phyloP scores from a whole-genome alignment of 2,329 filamentous ascomycete genomes.

The Calonectria ilicicola region DNA sequence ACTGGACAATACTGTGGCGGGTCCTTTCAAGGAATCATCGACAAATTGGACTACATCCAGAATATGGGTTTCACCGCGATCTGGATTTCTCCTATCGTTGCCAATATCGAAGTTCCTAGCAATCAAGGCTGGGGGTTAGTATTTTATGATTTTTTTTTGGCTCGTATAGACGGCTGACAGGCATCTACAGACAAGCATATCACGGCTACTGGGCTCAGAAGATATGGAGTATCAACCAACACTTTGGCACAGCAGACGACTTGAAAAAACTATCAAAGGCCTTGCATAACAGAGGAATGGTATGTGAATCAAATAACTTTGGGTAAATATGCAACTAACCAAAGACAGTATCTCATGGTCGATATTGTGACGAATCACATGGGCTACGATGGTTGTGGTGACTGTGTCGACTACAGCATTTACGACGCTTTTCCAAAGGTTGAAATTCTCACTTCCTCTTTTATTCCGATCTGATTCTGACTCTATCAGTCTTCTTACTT shows the following conservation, averaged over 20 bases:
- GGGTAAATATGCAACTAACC: not conserved
- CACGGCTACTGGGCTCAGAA: constrained; percentile 32
- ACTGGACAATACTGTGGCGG: constrained; percentile 26
- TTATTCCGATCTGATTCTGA: not conserved
- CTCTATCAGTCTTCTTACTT: constrained; percentile 24
- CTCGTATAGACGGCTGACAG: not conserved
- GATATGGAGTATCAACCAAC: constrained; percentile 25
- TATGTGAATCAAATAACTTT: not conserved
- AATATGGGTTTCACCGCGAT: constrained; percentile 30
- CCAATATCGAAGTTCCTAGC: constrained; percentile 25
- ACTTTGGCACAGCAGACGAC: constrained; percentile 27
- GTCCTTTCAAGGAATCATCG: constrained; percentile 24
- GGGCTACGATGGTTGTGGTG: constrained; percentile 28
- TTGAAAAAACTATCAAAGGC: constrained; percentile 27
- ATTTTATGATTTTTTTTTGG: not conserved
- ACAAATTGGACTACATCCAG: constrained; percentile 32
- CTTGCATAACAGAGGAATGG: constrained; percentile 28
- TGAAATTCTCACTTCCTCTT: too few relatives aligned
- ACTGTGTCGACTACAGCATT: constrained; percentile 26
- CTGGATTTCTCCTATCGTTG: constrained; percentile 31
- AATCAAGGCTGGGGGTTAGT: constrained; percentile 22
- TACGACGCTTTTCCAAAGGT: constrained; percentile 26
- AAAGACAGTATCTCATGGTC: constrained; percentile 25
- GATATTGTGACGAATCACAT: constrained; percentile 33
- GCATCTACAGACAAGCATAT: constrained; percentile 21